These are phyloP conservation scores for Clavaria fumosa DNA, from an alignment of 768 basidiomycete genomes.

Conservation along the genomic window DNA sequence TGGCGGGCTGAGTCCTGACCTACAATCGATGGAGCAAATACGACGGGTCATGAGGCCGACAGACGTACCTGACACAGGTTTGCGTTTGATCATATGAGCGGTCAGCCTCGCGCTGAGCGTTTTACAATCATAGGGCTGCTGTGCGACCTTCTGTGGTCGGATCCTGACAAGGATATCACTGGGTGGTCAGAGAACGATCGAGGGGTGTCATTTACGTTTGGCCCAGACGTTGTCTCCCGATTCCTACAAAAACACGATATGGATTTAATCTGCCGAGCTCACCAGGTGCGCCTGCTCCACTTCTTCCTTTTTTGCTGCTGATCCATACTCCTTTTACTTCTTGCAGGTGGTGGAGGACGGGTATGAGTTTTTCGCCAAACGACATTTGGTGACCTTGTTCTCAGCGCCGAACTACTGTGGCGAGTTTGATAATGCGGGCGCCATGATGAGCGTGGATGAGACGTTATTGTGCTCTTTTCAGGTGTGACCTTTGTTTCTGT, in stretches of 20 bases:
- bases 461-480: slow-evolving; percentile 97
- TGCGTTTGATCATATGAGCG: slow-evolving; percentile 17
- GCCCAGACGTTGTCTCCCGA: slow-evolving; percentile 92
- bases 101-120: not conserved
- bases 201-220: slow-evolving; percentile 97
- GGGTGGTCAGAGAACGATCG: slow-evolving; percentile 99
- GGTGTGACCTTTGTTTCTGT: slow-evolving; percentile 24
- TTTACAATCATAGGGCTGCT: slow-evolving; percentile 47
- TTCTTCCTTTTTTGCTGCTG: not conserved
- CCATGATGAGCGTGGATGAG: slow-evolving; percentile 99
- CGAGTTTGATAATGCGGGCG: slow-evolving; percentile 98
- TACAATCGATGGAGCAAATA: slow-evolving; percentile 99
- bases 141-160: slow-evolving; percentile 96
- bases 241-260: slow-evolving; percentile 99
- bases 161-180: slow-evolving; percentile 98
- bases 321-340: not conserved
- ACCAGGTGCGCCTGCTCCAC: slow-evolving; percentile 52
- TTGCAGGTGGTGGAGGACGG: slow-evolving; percentile 91
- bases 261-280: slow-evolving; percentile 97
- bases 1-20: slow-evolving; percentile 89
- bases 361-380: slow-evolving; percentile 97
- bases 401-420: slow-evolving; percentile 93
- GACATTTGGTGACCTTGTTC: slow-evolving; percentile 92
- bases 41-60: slow-evolving; percentile 97
- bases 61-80: slow-evolving; percentile 96